These are phyloP conservation scores for Hysterium pulicare DNA, from an alignment of 2,329 filamentous ascomycete genomes.

Conservation along the genomic window DNA sequence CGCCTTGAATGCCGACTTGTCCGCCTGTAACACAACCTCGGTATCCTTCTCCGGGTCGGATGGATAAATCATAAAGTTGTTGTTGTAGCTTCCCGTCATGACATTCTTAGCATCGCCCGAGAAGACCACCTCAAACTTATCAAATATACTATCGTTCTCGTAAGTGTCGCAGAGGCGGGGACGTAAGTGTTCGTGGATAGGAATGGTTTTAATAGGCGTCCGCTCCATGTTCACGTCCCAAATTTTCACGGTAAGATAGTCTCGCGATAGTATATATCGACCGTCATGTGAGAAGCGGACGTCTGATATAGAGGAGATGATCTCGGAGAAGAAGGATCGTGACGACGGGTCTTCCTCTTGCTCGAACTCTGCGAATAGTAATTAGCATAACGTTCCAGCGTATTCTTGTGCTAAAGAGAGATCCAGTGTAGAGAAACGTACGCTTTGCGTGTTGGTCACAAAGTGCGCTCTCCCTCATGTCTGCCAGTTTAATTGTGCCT, in stretches of 20 bases:
- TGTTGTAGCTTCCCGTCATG: constrained; percentile 99
- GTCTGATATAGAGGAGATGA: constrained; percentile 98
- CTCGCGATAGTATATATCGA: constrained; percentile 92
- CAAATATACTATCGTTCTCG: constrained; percentile 98
- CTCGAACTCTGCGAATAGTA: constrained; percentile 72
- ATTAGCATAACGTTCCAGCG: constrained; percentile 14
- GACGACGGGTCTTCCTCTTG: constrained; percentile 97
- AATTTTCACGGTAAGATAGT: constrained; percentile 98
- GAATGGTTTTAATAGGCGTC: constrained; percentile 96
- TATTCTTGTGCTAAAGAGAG: neutral
- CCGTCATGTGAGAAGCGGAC: constrained; percentile 96
- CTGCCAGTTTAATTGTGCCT: constrained; percentile 96
- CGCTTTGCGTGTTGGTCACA: constrained; percentile 95
- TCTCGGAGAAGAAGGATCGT: constrained; percentile 99
- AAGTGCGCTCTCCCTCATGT: constrained; percentile 95
- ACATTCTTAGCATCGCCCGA: constrained; percentile 98
- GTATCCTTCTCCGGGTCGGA: constrained; percentile 94
- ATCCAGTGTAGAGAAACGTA: constrained; percentile 49
- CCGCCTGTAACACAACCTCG: constrained; percentile 93
- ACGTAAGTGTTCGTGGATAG: constrained; percentile 94
- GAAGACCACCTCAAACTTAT: constrained; percentile 99
- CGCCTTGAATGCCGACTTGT: constrained; percentile 99
- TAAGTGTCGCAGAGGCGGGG: constrained; percentile 96
- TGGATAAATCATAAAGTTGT: constrained; percentile 99
- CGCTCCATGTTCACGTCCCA: constrained; percentile 99